Percentiles rank a stretch among this genome's conserved stretches.
phyloP scores from a whole-genome alignment of 495 filamentous ascomycete genomes.

The Penicillium coffeae region DNA sequence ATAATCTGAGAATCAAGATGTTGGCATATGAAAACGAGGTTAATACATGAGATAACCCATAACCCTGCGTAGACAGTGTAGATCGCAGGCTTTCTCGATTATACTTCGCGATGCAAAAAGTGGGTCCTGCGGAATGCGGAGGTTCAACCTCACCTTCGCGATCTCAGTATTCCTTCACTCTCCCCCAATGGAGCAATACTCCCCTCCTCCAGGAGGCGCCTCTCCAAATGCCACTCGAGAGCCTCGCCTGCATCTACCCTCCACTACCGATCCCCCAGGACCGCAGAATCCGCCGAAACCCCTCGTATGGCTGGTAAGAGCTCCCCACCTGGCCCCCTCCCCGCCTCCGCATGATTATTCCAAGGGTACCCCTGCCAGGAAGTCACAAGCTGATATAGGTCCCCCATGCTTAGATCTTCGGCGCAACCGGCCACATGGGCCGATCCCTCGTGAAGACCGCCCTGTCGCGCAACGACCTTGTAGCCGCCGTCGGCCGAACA shows the following conservation, averaged over 20 bases:
- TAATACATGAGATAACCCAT: not conserved
- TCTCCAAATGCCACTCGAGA: constrained; percentile 31
- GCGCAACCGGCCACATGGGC: constrained; percentile 93
- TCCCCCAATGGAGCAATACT: constrained; percentile 31
- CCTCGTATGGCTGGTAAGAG: constrained; percentile 74
- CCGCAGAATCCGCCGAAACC: constrained; percentile 67
- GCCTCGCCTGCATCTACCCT: constrained; percentile 57
- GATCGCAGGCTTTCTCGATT: no score
- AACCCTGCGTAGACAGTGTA: no score
- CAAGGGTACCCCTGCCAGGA: not conserved
- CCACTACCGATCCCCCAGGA: constrained; percentile 76
- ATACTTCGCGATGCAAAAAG: no score
- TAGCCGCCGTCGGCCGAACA: constrained; percentile 82
- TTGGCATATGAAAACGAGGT: not conserved
- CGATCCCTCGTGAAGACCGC: constrained; percentile 80
- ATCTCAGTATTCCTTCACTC: not conserved
- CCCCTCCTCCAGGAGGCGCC: constrained; percentile 25
- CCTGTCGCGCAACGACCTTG: constrained; percentile 79
- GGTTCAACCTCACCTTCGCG: not conserved
- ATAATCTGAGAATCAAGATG: not conserved
- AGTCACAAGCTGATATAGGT: constrained; percentile 1
- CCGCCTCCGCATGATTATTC: not conserved
- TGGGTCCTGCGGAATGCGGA: constrained; percentile 8
- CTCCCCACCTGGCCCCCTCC: constrained; percentile 1
- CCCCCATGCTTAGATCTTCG: constrained; percentile 66